These are phyloP conservation scores for Oehlia diaphana DNA, from an alignment of 192 early-diverging fungal genomes.

Conservation along the genomic window DNA sequence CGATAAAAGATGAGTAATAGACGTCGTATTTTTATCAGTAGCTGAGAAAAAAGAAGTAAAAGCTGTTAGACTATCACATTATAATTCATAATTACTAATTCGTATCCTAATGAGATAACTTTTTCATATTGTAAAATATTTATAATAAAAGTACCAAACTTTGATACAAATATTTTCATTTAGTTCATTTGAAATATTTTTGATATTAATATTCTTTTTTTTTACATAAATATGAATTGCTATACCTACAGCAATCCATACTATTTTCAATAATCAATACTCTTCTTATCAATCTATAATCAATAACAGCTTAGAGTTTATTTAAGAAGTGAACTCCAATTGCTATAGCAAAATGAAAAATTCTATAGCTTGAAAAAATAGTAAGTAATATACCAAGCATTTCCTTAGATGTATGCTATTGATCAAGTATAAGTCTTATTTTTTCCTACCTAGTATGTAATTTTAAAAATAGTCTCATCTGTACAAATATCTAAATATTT, in stretches of 20 bases:
- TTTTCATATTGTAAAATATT: background rate
- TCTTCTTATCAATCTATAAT: background rate
- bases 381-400: background rate
- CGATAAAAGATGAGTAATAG: background rate
- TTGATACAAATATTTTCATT: background rate
- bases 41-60: background rate
- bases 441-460: background rate
- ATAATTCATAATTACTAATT: background rate
- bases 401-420: background rate
- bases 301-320: background rate
- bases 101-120: background rate
- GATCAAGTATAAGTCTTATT: background rate
- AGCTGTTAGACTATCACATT: background rate
- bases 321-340: background rate
- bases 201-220: background rate
- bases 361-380: background rate
- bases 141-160: conserved; percentile 14
- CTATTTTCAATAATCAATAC: background rate
- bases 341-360: background rate
- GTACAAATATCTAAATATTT: background rate
- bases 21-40: background rate
- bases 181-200: background rate
- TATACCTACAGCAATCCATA: background rate
- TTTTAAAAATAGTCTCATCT: background rate
- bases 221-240: background rate